Percentiles rank a stretch among this genome's conserved stretches.
Evolutionary conservation across 176 grass and related monocot genomes (phyloP).

Genomic region (Otatea glauca): DNA sequence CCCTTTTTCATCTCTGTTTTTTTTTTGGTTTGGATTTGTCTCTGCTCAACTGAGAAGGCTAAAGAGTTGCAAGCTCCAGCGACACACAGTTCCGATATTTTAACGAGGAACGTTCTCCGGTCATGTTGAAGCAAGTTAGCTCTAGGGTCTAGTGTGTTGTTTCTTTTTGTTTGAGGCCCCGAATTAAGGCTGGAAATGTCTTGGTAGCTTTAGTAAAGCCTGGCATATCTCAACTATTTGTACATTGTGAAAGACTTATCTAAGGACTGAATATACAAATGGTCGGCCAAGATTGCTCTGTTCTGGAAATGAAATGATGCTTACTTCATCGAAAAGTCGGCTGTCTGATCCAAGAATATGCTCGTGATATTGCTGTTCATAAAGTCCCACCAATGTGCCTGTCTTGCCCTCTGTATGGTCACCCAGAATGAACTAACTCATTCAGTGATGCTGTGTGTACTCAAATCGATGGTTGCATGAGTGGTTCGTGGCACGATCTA

Average conservation of each 20-base stretch:
- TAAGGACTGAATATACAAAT: conserved; percentile 45
- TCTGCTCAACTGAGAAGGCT: conserved; percentile 55
- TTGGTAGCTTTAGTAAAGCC: conserved; percentile 35
- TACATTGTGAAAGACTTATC: conserved; percentile 58
- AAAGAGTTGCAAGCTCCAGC: conserved; percentile 45
- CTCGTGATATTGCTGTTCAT: background rate
- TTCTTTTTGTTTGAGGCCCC: conserved; percentile 38
- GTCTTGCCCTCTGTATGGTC: background rate
- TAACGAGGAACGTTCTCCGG: conserved; percentile 63
- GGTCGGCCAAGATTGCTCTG: conserved; percentile 27
- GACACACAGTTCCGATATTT: conserved; percentile 61
- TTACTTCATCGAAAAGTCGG: conserved; percentile 6
- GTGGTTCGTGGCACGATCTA: background rate
- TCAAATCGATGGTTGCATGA: background rate
- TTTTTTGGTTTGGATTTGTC: conserved; percentile 43
- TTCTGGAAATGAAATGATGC: background rate
- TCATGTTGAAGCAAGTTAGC: conserved; percentile 52
- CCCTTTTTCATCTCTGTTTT: conserved; percentile 46
- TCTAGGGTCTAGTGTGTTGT: conserved; percentile 57
- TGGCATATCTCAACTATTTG: conserved; percentile 43
- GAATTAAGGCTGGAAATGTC: conserved; percentile 34
- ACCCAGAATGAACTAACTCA: background rate
- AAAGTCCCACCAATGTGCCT: background rate
- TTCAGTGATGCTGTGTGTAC: background rate
- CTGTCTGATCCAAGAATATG: conserved; percentile 21